These are phyloP conservation scores for Carallia pectinifolia DNA, from an alignment of 345 rosid species.

Conservation along the genomic window DNA sequence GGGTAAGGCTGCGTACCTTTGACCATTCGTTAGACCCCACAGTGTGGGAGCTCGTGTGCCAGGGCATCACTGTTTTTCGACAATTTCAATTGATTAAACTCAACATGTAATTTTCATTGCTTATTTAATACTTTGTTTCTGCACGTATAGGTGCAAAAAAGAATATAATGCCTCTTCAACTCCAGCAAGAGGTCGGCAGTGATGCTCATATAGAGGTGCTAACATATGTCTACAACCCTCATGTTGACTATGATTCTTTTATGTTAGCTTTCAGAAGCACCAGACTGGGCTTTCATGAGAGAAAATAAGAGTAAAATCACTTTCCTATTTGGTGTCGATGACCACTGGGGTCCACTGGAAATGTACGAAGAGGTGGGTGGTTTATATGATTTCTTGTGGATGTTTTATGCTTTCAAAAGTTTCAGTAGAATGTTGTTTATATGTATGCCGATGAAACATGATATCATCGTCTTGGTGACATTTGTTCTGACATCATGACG, in stretches of 20 bases:
- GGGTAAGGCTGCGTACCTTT: no score
- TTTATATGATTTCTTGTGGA: neutral
- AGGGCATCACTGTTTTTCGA: neutral
- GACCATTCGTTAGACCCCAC: no score
- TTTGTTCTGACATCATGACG: neutral
- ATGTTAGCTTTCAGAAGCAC: constrained; percentile 61
- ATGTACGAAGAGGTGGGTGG: constrained; percentile 70
- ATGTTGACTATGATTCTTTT: constrained; percentile 17
- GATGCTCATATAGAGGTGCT: neutral
- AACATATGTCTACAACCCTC: neutral
- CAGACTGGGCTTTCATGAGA: constrained; percentile 80
- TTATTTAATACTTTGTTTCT: neutral
- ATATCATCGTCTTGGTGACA: neutral
- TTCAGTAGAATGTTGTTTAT: neutral
- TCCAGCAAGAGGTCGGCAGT: constrained; percentile 3
- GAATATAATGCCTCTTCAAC: constrained; percentile 3
- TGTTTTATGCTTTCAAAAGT: neutral
- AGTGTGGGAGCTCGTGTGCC: no score
- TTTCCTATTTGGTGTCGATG: constrained; percentile 73
- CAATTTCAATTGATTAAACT: neutral
- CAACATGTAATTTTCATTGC: neutral
- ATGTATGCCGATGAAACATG: neutral
- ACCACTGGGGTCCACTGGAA: constrained; percentile 89
- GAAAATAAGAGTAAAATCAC: constrained; percentile 52
- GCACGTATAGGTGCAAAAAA: constrained; percentile 8